phyloP scores from a whole-genome alignment of 257 asterid species.

The Scutellaria barbata region DNA sequence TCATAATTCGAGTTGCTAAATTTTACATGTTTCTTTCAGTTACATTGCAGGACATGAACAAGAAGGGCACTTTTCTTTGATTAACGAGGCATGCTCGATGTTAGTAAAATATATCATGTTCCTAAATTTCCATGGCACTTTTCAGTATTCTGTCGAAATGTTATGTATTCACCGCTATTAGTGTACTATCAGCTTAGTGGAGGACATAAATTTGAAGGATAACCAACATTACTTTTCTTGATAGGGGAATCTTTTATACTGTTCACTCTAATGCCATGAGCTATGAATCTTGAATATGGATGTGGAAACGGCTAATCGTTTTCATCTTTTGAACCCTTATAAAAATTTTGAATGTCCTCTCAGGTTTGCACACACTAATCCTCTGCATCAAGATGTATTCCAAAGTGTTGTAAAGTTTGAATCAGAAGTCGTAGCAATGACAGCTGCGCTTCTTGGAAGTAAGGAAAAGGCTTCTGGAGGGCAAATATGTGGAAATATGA shows the following conservation, averaged over 20 bases:
- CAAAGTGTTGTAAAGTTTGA: constrained; percentile 91
- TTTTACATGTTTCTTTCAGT: constrained; percentile 50
- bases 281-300: not conserved
- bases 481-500: constrained; percentile 95
- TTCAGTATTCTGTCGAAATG: constrained; percentile 1
- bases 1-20: constrained; percentile 29
- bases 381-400: constrained; percentile 93
- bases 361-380: constrained; percentile 99
- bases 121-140: constrained; percentile 12
- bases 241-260: constrained; percentile 12
- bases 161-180: not conserved
- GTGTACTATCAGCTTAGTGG: not conserved
- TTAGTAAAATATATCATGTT: constrained; percentile 49
- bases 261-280: not conserved
- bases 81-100: constrained; percentile 97
- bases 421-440: constrained; percentile 92
- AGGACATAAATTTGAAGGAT: not conserved
- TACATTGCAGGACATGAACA: constrained; percentile 90
- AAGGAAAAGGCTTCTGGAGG: constrained; percentile 84
- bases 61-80: constrained; percentile 93
- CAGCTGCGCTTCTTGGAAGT: constrained; percentile 93
- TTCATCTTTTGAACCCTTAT: constrained; percentile 1
- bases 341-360: constrained; percentile 26
- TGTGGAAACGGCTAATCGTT: constrained; percentile 1
- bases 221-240: not conserved